Base-by-base conservation (phyloP, 2,329 filamentous ascomycete species). In the Cercospora janseana region DNA sequence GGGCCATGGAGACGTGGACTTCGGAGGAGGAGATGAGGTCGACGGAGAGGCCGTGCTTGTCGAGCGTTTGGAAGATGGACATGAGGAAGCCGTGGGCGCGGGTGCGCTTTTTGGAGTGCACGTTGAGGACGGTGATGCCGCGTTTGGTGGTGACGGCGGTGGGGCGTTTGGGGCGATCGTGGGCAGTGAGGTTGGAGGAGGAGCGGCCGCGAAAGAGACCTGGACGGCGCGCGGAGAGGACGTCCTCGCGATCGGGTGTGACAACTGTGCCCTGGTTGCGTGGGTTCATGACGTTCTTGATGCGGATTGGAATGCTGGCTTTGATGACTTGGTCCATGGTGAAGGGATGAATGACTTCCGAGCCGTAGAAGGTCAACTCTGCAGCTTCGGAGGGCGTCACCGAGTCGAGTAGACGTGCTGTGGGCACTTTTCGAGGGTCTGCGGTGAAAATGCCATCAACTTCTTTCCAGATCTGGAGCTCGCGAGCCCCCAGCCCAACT, bases 401-500 rank as follows among this genome's bases (percentile, higher is more conserved):
- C 46, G 85, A 85, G 8, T 85, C 74, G 35, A 98, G 79, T n/a
- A 98, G 77, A 38, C 86, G 80, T n/a, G 93, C 94, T 1, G 92
- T 97, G 3, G 92, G 91, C 29, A 94, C 88, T 70, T 93, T 94
- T 61, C 86, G 82, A 3, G 88, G 88, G 65, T 96, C 92, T 4
- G 84, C 83, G 1, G 83, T 87, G 71, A 95, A 93, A 66, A 97
- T 94, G 52, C 90, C 91, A 69, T 98, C 93, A 5, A 98, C 93
- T 69, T 98, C 93, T 74, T 98, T 98, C 93, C 93, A 97, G 57
- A 98, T 87, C 70, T 98, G 93, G 45, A 98, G 79, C 70, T 98
- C 93, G 46, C 85, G 76, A 1, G 93, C 93, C 61, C 82, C 77
- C n/a, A 94, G 75, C 3, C 90, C 92, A 7, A 98, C 92, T 1